These are phyloP conservation scores for Sporodiniella umbellata DNA, from an alignment of 371 early-diverging fungal genomes.

Conservation along the genomic window DNA sequence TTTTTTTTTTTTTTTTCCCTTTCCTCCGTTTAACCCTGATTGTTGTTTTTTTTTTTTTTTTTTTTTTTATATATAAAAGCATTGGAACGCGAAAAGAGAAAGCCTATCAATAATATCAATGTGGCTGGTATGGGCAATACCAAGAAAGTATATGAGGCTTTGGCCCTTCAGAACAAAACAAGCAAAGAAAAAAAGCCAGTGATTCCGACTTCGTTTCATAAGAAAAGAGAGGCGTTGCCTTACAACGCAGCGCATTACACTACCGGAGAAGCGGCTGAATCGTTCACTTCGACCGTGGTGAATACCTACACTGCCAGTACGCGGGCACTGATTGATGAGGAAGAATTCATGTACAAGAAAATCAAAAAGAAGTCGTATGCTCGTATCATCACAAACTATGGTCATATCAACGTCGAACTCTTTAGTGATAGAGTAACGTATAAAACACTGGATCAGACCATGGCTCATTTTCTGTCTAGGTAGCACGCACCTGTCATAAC, in stretches of 20 bases:
- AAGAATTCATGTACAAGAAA: slow-evolving; percentile 83
- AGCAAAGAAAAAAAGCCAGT: slow-evolving; percentile 22
- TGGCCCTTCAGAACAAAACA: too few relatives aligned
- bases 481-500: slow-evolving; percentile 89
- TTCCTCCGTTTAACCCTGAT: too few relatives aligned
- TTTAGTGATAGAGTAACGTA: slow-evolving; percentile 63
- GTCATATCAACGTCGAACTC: slow-evolving; percentile 85
- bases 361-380: slow-evolving; percentile 79
- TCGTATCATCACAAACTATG: slow-evolving; percentile 77
- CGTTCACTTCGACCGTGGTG: slow-evolving; percentile 87
- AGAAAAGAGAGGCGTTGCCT: slow-evolving; percentile 45
- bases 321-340: slow-evolving; percentile 67
- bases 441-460: too few relatives aligned
- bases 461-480: too few relatives aligned
- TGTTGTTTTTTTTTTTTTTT: too few relatives aligned
- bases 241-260: slow-evolving; percentile 85
- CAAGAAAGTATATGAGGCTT: slow-evolving; percentile 55
- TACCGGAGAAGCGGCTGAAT: slow-evolving; percentile 75
- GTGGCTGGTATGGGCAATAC: slow-evolving; percentile 57
- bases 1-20: too few relatives aligned
- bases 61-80: slow-evolving; percentile 11
- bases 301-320: slow-evolving; percentile 71
- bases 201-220: slow-evolving; percentile 34
- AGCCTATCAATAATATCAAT: slow-evolving; percentile 65
- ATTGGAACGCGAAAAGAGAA: slow-evolving; percentile 45